Percentiles rank a stretch among this genome's conserved stretches.
Evolutionary conservation across 1,284 basidiomycete genomes (phyloP).

Genomic region (Malassezia psittaci): DNA sequence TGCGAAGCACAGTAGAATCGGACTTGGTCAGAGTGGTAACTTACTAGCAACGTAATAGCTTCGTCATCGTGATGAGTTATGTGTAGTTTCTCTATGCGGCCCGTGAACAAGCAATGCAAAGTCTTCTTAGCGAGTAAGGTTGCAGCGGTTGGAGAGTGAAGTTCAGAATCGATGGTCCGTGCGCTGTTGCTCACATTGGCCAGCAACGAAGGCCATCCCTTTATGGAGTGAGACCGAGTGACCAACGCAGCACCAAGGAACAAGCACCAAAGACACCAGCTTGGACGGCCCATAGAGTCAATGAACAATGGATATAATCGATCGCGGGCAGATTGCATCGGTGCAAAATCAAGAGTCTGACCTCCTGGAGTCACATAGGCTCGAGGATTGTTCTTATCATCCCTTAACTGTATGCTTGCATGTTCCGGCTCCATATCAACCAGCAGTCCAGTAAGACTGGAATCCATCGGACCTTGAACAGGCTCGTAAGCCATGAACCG

Average conservation of each 20-base stretch:
- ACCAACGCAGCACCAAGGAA: not conserved
- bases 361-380: not conserved
- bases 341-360: not conserved
- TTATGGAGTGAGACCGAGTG: not conserved
- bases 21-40: not conserved
- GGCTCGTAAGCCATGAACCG: not conserved
- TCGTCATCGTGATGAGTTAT: constrained; percentile 1
- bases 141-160: not conserved
- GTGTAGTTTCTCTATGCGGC: not conserved
- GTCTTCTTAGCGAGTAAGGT: not conserved
- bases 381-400: not conserved
- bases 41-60: not conserved
- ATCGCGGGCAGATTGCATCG: not conserved
- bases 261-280: constrained; percentile 11
- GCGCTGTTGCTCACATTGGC: not conserved
- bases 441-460: not conserved
- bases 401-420: not conserved
- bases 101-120: not conserved
- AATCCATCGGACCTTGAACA: not conserved
- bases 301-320: constrained; percentile 5
- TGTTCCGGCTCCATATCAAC: not conserved
- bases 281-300: constrained; percentile 4
- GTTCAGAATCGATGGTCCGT: not conserved
- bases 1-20: not conserved
- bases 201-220: not conserved